A percentile compares a stretch with the other conserved stretches of the same genome.
phyloP scores from a whole-genome alignment of 768 basidiomycete genomes.

The Fomitopsis serialis region DNA sequence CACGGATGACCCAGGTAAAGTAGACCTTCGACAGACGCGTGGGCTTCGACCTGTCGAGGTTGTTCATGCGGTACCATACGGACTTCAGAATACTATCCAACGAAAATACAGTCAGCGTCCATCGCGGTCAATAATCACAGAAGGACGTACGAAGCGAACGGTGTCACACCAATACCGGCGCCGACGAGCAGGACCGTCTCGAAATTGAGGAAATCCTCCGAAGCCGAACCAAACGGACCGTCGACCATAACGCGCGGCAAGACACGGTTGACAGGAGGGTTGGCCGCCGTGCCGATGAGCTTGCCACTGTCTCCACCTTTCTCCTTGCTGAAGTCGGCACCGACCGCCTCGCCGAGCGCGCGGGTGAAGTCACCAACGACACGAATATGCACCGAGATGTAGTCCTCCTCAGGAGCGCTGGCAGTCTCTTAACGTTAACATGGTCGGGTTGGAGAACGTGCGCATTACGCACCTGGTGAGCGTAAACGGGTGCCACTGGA shows the following conservation, averaged over 20 bases:
- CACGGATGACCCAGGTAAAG: conserved; percentile 94
- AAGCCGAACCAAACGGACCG: conserved; percentile 90
- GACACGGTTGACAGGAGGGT: conserved; percentile 60
- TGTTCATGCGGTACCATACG: conserved; percentile 96
- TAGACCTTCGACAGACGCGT: conserved; percentile 89
- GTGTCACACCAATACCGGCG: conserved; percentile 95
- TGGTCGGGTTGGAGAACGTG: not conserved
- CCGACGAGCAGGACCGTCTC: conserved; percentile 88
- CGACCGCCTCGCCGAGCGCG: conserved; percentile 76
- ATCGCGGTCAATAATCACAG: conserved; percentile 11
- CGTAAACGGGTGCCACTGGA: conserved; percentile 97
- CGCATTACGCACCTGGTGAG: conserved; percentile 59
- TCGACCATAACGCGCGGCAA: conserved; percentile 95
- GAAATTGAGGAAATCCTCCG: conserved; percentile 87
- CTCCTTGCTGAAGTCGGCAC: conserved; percentile 70
- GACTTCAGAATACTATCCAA: conserved; percentile 71
- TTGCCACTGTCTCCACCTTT: conserved; percentile 49
- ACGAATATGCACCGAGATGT: conserved; percentile 91
- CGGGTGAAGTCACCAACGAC: conserved; percentile 87
- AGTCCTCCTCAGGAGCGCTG: conserved; percentile 93
- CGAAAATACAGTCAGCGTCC: not conserved
- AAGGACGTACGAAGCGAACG: conserved; percentile 81
- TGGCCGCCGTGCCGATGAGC: conserved; percentile 52
- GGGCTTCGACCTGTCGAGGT: conserved; percentile 64
- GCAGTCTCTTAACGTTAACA: conserved; percentile 1